Evolutionary conservation across 805 yeast species (phyloP).

Genomic region (Ogataea nonfermentans): DNA sequence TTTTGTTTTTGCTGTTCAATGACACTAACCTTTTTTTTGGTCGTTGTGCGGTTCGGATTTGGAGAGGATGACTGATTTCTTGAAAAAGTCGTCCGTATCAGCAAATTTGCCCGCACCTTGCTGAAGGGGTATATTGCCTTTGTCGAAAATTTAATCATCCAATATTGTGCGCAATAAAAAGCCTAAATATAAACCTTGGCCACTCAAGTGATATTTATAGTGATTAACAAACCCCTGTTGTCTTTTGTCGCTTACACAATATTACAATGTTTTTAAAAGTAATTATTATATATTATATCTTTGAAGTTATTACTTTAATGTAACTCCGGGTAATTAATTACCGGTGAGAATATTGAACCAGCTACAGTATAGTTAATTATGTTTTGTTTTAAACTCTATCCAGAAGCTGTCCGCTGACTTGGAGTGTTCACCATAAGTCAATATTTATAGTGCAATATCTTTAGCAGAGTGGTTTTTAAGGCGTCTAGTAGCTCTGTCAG

Average conservation of each 20-base stretch:
- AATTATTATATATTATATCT: too few relatives aligned
- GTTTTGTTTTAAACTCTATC: too few relatives aligned
- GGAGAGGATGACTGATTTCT: conserved; percentile 26
- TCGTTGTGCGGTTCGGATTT: conserved; percentile 10
- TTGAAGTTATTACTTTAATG: too few relatives aligned
- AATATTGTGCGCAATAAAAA: background rate
- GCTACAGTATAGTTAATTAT: too few relatives aligned
- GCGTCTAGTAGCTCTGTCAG: conserved; percentile 80
- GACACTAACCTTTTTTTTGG: conserved; percentile 17
- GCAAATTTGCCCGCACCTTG: background rate
- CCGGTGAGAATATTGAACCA: too few relatives aligned
- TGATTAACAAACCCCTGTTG: too few relatives aligned
- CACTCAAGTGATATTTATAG: background rate
- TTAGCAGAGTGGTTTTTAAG: conserved; percentile 73
- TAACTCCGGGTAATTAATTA: too few relatives aligned
- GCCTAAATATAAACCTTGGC: too few relatives aligned
- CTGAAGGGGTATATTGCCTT: background rate
- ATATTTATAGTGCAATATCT: conserved; percentile 26
- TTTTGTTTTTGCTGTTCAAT: conserved; percentile 17
- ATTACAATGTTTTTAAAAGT: too few relatives aligned
- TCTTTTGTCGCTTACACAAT: too few relatives aligned
- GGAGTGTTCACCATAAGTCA: background rate
- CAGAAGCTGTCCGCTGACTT: too few relatives aligned
- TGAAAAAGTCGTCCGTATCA: conserved; percentile 1
- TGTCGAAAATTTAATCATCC: background rate